Conservation (phyloP, 495 filamentous ascomycete genomes). For the Platismatia glauca region DNA sequence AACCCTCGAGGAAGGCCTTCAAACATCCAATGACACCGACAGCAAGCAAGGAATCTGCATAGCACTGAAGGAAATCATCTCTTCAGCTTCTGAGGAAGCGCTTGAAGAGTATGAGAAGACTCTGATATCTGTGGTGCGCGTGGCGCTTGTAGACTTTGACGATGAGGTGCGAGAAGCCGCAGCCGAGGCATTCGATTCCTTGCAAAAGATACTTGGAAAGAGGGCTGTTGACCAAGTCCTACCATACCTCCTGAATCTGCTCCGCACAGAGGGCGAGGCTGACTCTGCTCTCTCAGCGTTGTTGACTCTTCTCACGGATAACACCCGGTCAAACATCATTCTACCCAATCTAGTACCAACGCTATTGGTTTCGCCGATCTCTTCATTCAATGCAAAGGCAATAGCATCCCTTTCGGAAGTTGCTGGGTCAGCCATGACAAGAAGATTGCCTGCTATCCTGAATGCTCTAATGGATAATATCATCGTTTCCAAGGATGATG, state of each 20-base stretch:
- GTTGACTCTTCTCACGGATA: constrained; percentile 85
- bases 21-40: constrained; percentile 81
- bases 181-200: constrained; percentile 89
- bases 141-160: constrained; percentile 82
- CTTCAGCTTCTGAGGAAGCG: constrained; percentile 79
- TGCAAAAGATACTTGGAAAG: constrained; percentile 91
- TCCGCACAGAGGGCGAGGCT: constrained; percentile 76
- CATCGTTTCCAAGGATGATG: constrained; percentile 64
- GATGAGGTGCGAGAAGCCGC: constrained; percentile 89
- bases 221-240: constrained; percentile 88
- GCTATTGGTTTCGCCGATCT: constrained; percentile 79
- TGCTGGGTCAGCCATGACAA: constrained; percentile 77
- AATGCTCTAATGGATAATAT: constrained; percentile 92
- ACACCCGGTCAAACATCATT: constrained; percentile 90
- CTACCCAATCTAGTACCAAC: constrained; percentile 92
- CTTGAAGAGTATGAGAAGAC: constrained; percentile 93
- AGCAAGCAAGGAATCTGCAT: constrained; percentile 97
- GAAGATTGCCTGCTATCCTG: constrained; percentile 77
- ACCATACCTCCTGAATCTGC: constrained; percentile 78
- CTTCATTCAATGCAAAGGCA: constrained; percentile 87
- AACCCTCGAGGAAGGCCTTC: constrained; percentile 85
- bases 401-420: constrained; percentile 88
- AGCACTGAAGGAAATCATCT: constrained; percentile 84
- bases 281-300: constrained; percentile 88
- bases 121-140: constrained; percentile 86